These are phyloP conservation scores for Cladosporium sp. DNA, from an alignment of 2,329 filamentous ascomycete genomes.

Conservation along the genomic window DNA sequence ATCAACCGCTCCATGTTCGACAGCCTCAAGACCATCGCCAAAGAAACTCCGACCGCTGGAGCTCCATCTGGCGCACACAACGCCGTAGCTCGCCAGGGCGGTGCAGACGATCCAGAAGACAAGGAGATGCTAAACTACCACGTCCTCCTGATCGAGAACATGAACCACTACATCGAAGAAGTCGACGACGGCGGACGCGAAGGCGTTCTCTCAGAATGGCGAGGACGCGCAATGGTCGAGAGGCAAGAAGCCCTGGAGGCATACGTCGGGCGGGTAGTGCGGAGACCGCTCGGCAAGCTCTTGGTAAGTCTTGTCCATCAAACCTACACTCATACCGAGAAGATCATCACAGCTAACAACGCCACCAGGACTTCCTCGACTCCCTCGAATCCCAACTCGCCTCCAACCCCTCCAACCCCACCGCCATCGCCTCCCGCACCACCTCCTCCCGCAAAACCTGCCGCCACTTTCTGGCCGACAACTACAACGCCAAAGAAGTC, in stretches of 20 bases:
- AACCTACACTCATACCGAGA: not conserved
- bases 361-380: slow-evolving; percentile 73
- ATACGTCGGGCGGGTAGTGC: slow-evolving; percentile 85
- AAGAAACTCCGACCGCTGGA: slow-evolving; percentile 57
- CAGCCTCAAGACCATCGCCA: slow-evolving; percentile 90
- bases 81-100: slow-evolving; percentile 35
- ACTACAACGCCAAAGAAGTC: slow-evolving; percentile 76
- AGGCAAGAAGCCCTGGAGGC: slow-evolving; percentile 82
- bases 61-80: slow-evolving; percentile 53
- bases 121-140: slow-evolving; percentile 98
- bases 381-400: slow-evolving; percentile 75
- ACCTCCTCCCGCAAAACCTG: slow-evolving; percentile 80
- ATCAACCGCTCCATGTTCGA: slow-evolving; percentile 97
- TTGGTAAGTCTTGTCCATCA: slow-evolving; percentile 53
- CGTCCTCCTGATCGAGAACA: slow-evolving; percentile 96
- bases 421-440: slow-evolving; percentile 72
- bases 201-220: slow-evolving; percentile 79
- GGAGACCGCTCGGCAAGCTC: slow-evolving; percentile 83
- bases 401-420: slow-evolving; percentile 39
- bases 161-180: slow-evolving; percentile 96
- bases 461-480: slow-evolving; percentile 78
- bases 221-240: slow-evolving; percentile 72
- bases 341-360: not conserved
- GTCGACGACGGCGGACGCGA: slow-evolving; percentile 67
- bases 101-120: slow-evolving; percentile 71